phyloP scores from a whole-genome alignment of 306 rosid species.

The Gastrolobium villosum region DNA sequence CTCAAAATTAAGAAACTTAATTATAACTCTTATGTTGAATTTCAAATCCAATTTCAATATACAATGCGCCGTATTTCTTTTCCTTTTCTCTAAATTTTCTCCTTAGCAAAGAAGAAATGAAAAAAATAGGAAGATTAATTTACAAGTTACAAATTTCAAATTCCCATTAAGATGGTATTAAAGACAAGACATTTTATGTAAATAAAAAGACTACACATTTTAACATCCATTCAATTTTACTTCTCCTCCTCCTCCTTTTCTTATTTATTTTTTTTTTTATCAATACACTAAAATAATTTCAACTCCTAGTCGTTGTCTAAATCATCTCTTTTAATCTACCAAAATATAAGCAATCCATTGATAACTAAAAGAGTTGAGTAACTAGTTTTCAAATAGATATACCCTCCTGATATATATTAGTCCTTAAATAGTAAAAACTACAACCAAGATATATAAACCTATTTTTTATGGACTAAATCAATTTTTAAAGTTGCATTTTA shows the following conservation, averaged over 20 bases:
- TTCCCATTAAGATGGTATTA: neutral
- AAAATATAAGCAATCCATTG: neutral
- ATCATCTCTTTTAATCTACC: neutral
- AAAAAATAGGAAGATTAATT: neutral
- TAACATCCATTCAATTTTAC: neutral
- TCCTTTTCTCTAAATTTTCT: neutral
- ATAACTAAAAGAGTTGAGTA: too few relatives aligned
- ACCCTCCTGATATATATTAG: too few relatives aligned
- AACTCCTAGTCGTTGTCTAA: neutral
- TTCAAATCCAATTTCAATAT: neutral
- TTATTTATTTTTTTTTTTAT: neutral
- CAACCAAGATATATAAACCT: too few relatives aligned
- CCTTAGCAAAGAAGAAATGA: neutral
- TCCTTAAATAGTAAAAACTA: too few relatives aligned
- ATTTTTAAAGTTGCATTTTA: too few relatives aligned
- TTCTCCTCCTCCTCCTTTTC: neutral
- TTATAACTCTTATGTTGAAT: neutral
- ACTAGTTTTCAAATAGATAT: too few relatives aligned
- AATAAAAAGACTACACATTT: neutral
- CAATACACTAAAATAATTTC: neutral
- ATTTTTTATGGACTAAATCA: too few relatives aligned
- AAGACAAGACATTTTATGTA: neutral
- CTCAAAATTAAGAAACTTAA: neutral
- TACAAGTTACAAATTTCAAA: neutral
- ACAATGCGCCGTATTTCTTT: neutral